These are phyloP conservation scores for Leishmania mexicana DNA, from an alignment of 208 protist species.

Conservation along the genomic window DNA sequence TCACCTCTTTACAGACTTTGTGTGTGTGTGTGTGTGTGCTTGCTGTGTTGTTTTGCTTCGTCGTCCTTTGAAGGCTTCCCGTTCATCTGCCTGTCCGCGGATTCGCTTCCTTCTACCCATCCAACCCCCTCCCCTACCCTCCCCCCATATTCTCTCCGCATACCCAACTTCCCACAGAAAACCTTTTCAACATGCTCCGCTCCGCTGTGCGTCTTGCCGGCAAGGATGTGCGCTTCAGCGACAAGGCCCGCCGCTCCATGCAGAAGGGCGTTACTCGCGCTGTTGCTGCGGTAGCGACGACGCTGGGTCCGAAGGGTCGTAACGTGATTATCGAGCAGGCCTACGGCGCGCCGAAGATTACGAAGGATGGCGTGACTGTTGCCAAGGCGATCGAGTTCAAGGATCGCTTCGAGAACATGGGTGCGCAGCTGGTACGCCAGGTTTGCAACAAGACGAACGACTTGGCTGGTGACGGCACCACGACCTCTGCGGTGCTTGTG, in stretches of 20 bases:
- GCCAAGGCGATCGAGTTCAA: constrained; percentile 98
- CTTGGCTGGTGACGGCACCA: constrained; percentile 98
- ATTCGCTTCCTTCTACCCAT: neutral
- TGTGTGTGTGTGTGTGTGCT: neutral
- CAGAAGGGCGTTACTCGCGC: constrained; percentile 96
- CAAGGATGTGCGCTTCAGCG: constrained; percentile 97
- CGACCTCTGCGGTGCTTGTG: constrained; percentile 99
- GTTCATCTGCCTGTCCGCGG: neutral
- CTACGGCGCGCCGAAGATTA: constrained; percentile 98
- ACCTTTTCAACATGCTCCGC: constrained; percentile 48
- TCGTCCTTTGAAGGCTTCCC: neutral
- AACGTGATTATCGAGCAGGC: constrained; percentile 99
- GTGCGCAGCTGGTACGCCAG: constrained; percentile 96
- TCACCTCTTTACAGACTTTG: constrained; percentile 10
- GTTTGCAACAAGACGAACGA: constrained; percentile 99
- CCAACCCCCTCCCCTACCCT: neutral
- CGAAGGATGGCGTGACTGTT: constrained; percentile 99
- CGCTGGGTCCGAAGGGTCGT: constrained; percentile 98
- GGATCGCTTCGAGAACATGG: constrained; percentile 98
- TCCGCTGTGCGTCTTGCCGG: constrained; percentile 48
- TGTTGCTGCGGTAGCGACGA: constrained; percentile 96
- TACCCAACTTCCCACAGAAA: neutral
- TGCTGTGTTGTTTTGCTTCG: neutral
- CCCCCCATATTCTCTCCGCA: neutral
- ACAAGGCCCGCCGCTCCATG: constrained; percentile 92